Conservation (phyloP, 2,329 filamentous ascomycete species). For the Teratosphaeria viscida region DNA sequence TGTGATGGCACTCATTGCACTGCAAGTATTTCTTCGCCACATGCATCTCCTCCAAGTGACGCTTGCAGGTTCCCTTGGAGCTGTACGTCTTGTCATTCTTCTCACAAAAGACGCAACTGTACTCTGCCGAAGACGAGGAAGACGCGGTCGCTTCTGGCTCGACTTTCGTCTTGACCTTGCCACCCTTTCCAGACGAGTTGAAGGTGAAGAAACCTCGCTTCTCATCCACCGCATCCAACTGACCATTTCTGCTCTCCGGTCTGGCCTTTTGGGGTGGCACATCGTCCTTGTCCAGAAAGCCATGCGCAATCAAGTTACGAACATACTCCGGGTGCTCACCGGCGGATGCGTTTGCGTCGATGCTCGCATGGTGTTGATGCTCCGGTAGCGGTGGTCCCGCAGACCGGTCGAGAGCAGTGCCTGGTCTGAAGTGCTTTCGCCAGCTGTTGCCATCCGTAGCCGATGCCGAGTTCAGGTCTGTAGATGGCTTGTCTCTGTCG, state of each 20-base stretch:
- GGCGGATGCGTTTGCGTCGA: background rate
- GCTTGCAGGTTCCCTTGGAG: conserved; percentile 10
- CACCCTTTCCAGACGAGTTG: background rate
- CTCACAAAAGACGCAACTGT: conserved; percentile 8
- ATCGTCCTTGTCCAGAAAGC: background rate
- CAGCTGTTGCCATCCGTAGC: background rate
- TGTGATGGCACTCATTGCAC: conserved; percentile 5
- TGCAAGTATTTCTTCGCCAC: conserved; percentile 7
- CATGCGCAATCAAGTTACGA: background rate
- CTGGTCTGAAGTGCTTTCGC: background rate
- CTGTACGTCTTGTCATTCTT: conserved; percentile 4
- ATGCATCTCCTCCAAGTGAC: conserved; percentile 10
- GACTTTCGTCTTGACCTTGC: background rate
- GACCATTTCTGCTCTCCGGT: background rate
- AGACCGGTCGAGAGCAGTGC: background rate
- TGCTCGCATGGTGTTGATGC: background rate
- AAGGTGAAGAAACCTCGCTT: background rate
- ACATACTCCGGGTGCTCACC: background rate
- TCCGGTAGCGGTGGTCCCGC: background rate
- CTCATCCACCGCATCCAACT: background rate
- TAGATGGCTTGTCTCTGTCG: background rate
- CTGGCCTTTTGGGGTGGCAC: background rate
- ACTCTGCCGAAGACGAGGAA: background rate
- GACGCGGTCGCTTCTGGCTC: background rate
- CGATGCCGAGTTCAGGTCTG: background rate